Conservation (phyloP, 177 flowering plant species). For the Vitis hybrid region DNA sequence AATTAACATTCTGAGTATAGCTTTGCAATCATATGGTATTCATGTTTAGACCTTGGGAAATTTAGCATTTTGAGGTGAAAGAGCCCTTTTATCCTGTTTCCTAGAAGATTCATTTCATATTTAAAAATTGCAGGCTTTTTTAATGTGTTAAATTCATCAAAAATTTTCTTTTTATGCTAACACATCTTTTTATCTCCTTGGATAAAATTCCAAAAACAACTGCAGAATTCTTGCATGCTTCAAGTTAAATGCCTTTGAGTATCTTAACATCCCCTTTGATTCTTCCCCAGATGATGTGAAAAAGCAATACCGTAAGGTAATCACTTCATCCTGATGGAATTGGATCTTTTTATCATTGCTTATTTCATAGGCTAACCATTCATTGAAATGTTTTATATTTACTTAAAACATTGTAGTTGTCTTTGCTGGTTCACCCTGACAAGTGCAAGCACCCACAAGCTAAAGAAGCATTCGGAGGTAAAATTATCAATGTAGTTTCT, state of each 20-base stretch:
- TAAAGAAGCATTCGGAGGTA: slow-evolving; percentile 97
- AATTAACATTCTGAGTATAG: too few relatives aligned
- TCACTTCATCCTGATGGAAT: not conserved
- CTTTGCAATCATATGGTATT: too few relatives aligned
- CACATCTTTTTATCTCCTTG: not conserved
- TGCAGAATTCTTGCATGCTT: slow-evolving; percentile 93
- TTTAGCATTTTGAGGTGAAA: too few relatives aligned
- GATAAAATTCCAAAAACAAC: not conserved
- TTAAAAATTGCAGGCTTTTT: too few relatives aligned
- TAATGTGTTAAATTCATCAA: too few relatives aligned
- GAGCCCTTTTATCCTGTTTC: too few relatives aligned
- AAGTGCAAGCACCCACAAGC: slow-evolving; percentile 99
- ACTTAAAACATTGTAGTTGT: slow-evolving; percentile 46
- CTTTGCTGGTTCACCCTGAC: slow-evolving; percentile 96
- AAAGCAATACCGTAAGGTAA: slow-evolving; percentile 94
- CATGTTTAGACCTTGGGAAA: too few relatives aligned
- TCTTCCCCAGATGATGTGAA: slow-evolving; percentile 76
- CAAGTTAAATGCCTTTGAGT: slow-evolving; percentile 92
- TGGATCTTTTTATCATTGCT: not conserved
- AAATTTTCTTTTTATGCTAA: not conserved
- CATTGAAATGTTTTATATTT: slow-evolving; percentile 2
- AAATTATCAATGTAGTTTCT: not conserved
- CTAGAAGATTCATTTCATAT: too few relatives aligned
- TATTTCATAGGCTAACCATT: not conserved
- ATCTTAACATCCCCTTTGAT: slow-evolving; percentile 75